Evolutionary conservation across 2,329 filamentous ascomycete genomes (phyloP), one percentile per base, ranked within the genome.

Genomic region (Sclerotinia subarctica): DNA sequence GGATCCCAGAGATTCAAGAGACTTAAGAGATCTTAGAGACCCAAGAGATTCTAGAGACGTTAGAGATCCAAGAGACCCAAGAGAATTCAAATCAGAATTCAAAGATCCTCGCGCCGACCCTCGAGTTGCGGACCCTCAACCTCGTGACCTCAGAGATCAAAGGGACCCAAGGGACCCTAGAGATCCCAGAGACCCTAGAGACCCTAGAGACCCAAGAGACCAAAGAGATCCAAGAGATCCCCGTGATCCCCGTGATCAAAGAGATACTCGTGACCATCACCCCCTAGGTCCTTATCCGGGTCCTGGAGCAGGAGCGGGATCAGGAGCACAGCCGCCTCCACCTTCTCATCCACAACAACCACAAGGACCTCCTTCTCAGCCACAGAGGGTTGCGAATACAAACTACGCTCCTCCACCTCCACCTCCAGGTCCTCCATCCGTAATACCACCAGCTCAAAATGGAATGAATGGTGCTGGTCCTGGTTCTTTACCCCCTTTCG

Each of bases 401-500:
- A 86, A 84, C 74, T 87, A 86, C 76, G 82, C 85, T 49, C 8
- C 85, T 85, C 56, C 49, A 29, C 8, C 85, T 85, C 56, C 49
- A 29, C 65, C 65, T 53, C 38, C 56, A 57, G 78, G 78, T 13
- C 76, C 77, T 38, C 80, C 80, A 58, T 81, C 81, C 66, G 80
- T 79, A 38, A 79, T 78, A 32, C 80, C 79, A 47, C 79, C 79
- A 47, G 83, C 83, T 62, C 80, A 82, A 62, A 74, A 71, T 54
- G 72, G 70, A 21, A 73, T 78, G 70, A 77, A 76, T 62, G 74
- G 76, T 2, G 68, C 73, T 49, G 73, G 70, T 19, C 73, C 69
- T 42, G 74, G 73, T 10, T 70, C 75, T 24, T 80, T 93, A 74
- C 89, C 92, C 73, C 86, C 90, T 24, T 97, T 94, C 81, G 88